phyloP scores from a whole-genome alignment of 371 early-diverging fungal genomes.

The Zychaea mexicana region DNA sequence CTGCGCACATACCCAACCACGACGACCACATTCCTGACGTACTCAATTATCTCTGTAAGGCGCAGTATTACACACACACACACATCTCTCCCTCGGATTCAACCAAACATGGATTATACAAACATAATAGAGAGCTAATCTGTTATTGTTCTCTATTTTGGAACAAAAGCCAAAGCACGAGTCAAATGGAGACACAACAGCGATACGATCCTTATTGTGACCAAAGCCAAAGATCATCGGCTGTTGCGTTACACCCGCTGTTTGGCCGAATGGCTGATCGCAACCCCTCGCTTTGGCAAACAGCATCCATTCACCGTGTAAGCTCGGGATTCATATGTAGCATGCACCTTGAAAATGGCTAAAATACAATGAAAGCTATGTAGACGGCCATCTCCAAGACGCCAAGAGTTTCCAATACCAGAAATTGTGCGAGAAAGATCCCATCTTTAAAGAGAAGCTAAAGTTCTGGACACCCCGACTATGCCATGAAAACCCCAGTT shows the following conservation, averaged over 20 bases:
- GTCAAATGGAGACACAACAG: constrained; percentile 54
- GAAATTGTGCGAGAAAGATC: constrained; percentile 43
- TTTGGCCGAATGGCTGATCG: constrained; percentile 77
- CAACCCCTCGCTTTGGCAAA: constrained; percentile 45
- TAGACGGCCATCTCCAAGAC: constrained; percentile 63
- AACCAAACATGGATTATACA: neutral
- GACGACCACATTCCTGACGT: neutral
- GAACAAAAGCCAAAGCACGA: constrained; percentile 2
- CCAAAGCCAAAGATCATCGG: constrained; percentile 79
- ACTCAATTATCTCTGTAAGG: neutral
- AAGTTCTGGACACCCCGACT: constrained; percentile 81
- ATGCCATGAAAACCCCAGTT: constrained; percentile 64
- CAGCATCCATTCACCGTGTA: constrained; percentile 66
- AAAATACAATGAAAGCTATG: constrained; percentile 38
- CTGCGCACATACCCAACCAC: neutral
- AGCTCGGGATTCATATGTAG: constrained; percentile 23
- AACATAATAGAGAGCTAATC: no score
- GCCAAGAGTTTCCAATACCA: constrained; percentile 56
- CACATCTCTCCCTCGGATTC: no score
- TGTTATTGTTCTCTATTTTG: neutral
- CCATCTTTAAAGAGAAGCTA: constrained; percentile 47
- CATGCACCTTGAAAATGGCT: neutral
- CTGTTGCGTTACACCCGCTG: constrained; percentile 76
- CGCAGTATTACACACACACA: no score
- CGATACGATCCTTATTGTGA: constrained; percentile 75